Conservation (phyloP, 768 basidiomycete genomes). For the Psilocybe tampanensis region DNA sequence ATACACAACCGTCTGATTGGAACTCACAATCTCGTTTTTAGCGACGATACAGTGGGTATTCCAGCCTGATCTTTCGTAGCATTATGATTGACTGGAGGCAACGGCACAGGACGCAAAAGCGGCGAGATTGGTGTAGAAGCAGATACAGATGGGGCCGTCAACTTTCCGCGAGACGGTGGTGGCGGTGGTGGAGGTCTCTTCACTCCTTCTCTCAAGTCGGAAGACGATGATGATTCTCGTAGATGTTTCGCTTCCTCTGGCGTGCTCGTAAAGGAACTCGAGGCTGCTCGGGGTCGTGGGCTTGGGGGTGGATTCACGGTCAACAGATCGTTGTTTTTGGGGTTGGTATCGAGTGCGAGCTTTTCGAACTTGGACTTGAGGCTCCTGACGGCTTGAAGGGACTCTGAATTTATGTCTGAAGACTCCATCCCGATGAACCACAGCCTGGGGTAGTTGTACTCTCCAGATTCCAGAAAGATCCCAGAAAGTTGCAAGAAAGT, state of each 20-base stretch:
- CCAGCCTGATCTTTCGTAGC: slow-evolving; percentile 14
- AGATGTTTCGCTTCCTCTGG: slow-evolving; percentile 32
- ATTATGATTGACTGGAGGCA: slow-evolving; percentile 28
- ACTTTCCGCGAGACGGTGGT: slow-evolving; percentile 45
- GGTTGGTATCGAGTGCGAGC: slow-evolving; percentile 47
- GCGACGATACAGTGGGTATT: slow-evolving; percentile 16
- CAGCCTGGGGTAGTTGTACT: slow-evolving; percentile 1
- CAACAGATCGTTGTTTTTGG: slow-evolving; percentile 19
- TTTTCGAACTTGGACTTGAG: slow-evolving; percentile 74
- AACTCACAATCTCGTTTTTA: slow-evolving; percentile 29
- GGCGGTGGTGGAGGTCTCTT: slow-evolving; percentile 65
- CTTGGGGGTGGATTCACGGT: slow-evolving; percentile 31
- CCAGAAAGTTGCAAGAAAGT: no score
- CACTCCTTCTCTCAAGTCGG: slow-evolving; percentile 46
- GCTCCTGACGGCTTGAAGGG: slow-evolving; percentile 66
- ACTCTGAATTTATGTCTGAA: slow-evolving; percentile 52
- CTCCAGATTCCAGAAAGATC: neutral
- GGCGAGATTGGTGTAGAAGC: slow-evolving; percentile 50
- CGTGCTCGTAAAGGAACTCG: slow-evolving; percentile 32
- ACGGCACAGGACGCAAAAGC: slow-evolving; percentile 52
- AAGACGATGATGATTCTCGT: slow-evolving; percentile 52
- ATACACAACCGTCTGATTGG: neutral
- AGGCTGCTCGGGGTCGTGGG: slow-evolving; percentile 43
- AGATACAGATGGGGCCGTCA: slow-evolving; percentile 37
- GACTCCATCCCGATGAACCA: slow-evolving; percentile 14